A percentile compares a stretch with the other conserved stretches of the same genome.
These are phyloP conservation scores for Colletotrichum scovillei DNA, from an alignment of 2,329 filamentous ascomycete species.

Conservation along the genomic window DNA sequence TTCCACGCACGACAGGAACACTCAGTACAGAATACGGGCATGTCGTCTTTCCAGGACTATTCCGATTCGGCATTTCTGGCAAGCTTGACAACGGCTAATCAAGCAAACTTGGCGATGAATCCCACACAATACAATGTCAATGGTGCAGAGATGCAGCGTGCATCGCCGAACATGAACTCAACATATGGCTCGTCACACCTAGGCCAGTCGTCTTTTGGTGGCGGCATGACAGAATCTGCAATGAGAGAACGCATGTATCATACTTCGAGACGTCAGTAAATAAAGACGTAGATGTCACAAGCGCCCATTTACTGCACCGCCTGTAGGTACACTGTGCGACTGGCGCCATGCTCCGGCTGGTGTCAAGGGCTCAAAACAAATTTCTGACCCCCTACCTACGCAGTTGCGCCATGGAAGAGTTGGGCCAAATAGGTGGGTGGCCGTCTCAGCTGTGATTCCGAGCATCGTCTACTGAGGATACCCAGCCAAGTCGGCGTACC, in stretches of 20 bases:
- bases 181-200: conserved; percentile 14
- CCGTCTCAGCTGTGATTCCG: too few species aligned
- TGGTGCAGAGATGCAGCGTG: conserved; percentile 14
- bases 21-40: background rate
- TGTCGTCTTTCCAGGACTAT: conserved; percentile 24
- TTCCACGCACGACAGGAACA: conserved; percentile 18
- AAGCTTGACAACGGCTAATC: conserved; percentile 13
- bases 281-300: background rate
- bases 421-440: too few species aligned
- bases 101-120: conserved; percentile 6
- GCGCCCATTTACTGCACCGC: background rate
- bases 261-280: conserved; percentile 19
- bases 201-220: conserved; percentile 8
- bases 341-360: background rate
- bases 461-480: background rate
- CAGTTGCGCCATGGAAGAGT: too few species aligned
- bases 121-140: conserved; percentile 14
- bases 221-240: conserved; percentile 3
- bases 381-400: background rate
- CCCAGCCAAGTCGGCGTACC: too few species aligned
- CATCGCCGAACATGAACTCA: conserved; percentile 1
- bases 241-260: conserved; percentile 27
- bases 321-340: background rate
- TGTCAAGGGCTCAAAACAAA: background rate
- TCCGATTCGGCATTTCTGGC: conserved; percentile 26